A percentile compares a stretch with the other conserved stretches of the same genome.
phyloP scores from a whole-genome alignment of 805 yeast genomes.

The Naumovozyma castellii region DNA sequence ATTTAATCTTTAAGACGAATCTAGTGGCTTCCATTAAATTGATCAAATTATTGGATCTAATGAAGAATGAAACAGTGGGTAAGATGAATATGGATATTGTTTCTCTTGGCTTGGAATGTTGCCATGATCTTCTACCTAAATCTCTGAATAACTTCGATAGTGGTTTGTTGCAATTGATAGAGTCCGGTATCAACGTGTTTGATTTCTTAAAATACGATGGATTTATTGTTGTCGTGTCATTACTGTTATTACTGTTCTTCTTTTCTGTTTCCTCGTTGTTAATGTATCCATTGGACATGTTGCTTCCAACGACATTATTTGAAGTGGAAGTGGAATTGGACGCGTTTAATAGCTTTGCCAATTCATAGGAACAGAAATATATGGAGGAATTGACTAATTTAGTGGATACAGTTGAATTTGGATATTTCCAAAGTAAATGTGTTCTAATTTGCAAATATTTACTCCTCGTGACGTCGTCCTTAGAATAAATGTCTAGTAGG shows the following conservation, averaged over 20 bases:
- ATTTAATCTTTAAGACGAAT: slow-evolving; percentile 56
- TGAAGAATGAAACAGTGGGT: slow-evolving; percentile 51
- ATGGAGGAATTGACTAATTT: slow-evolving; percentile 67
- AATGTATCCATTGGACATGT: slow-evolving; percentile 4
- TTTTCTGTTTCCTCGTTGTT: neutral
- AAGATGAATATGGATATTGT: slow-evolving; percentile 61
- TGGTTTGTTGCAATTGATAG: slow-evolving; percentile 35
- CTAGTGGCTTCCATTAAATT: slow-evolving; percentile 89
- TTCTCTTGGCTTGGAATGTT: slow-evolving; percentile 49
- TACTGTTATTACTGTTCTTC: slow-evolving; percentile 7
- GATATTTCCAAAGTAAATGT: slow-evolving; percentile 83
- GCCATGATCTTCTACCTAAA: slow-evolving; percentile 87
- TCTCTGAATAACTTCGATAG: slow-evolving; percentile 69
- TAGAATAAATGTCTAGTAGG: slow-evolving; percentile 64
- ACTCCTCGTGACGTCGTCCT: slow-evolving; percentile 57
- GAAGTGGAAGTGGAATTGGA: slow-evolving; percentile 8
- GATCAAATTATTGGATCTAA: slow-evolving; percentile 68
- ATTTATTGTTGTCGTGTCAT: slow-evolving; percentile 15
- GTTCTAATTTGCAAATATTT: slow-evolving; percentile 72
- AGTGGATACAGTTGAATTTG: slow-evolving; percentile 68
- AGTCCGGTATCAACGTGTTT: slow-evolving; percentile 19
- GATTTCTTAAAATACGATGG: slow-evolving; percentile 27
- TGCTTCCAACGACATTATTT: slow-evolving; percentile 4
- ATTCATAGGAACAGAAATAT: slow-evolving; percentile 48
- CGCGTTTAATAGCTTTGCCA: slow-evolving; percentile 39